Base-by-base conservation (phyloP, 2,329 filamentous ascomycete species). In the Ampelomyces quisqualis region DNA sequence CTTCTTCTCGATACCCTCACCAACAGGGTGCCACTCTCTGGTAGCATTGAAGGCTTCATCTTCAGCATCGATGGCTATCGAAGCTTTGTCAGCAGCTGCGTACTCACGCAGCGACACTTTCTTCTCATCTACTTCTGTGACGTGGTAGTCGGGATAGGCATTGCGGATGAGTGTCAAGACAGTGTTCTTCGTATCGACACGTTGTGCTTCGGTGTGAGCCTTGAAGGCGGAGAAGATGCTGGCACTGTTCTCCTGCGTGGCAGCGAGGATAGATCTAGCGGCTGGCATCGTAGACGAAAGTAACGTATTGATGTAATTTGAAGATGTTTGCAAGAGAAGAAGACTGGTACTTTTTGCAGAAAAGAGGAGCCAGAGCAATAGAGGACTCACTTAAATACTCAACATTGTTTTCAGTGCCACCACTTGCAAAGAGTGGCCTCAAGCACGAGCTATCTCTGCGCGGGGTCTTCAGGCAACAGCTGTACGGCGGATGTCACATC, bases 1-100 rank as follows among this genome's bases (percentile, higher is more conserved):
- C 34, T 53, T 58, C 44, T 55, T 56, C 38, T 58, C 43, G 3
- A 58, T 34, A 5, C 60, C 55, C 9, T 53, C 50, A 8, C 60
- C 60, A 7, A 61, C 56, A 9, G 55, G 14, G 7, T 26, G 29
- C 58, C 60, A 65, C 3, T 32, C 13, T 26, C 49, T 34, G 4
- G 49, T 50, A 7, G 51, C 50, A 17, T 47, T 38, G 36, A 58
- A 60, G 3, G 38, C 23, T 23, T 58, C 53, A 17, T 49, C 40
- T 7, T 53, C 43, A 10, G 39, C 40, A 42, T 63, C 53, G 9
- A 56, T 27, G 11, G 23, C 38, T 3, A 44, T 14, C 9, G 30
- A 17, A 2, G 60, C 59, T 33, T 57, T 55, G 14, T 46, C 55
- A 4, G 50, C 45, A 21, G 38, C 40, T 0, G 59, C 55, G 23